Percentiles rank a stretch among this genome's conserved stretches.
phyloP scores from a whole-genome alignment of 192 early-diverging fungal species.

The Umbelopsis sp. region DNA sequence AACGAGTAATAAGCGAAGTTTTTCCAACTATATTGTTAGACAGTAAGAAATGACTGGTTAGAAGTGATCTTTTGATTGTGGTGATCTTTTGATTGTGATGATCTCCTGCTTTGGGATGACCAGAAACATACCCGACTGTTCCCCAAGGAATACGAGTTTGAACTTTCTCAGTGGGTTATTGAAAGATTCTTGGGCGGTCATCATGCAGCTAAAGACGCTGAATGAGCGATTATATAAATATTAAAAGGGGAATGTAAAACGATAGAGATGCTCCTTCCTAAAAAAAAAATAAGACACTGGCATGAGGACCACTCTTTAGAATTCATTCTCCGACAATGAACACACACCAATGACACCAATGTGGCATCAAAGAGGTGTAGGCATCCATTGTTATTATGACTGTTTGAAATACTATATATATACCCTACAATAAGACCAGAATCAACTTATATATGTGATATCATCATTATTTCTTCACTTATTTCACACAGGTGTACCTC shows the following conservation, averaged over 20 bases:
- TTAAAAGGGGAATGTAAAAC: slow-evolving; percentile 11
- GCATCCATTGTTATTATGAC: no score
- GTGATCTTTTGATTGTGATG: slow-evolving; percentile 7
- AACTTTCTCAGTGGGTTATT: slow-evolving; percentile 82
- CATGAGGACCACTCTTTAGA: background rate
- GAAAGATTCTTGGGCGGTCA: slow-evolving; percentile 24
- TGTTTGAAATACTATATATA: no score
- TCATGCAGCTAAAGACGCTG: slow-evolving; percentile 12
- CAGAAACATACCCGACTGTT: slow-evolving; percentile 87
- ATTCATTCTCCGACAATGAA: background rate
- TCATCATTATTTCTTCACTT: no score
- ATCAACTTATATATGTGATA: no score
- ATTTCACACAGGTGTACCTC: no score
- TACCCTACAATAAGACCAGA: no score
- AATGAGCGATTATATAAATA: slow-evolving; percentile 14
- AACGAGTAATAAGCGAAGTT: slow-evolving; percentile 98
- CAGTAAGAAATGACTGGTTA: slow-evolving; percentile 11
- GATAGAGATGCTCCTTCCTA: background rate
- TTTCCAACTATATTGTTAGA: slow-evolving; percentile 80
- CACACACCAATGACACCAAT: background rate
- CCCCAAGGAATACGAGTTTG: slow-evolving; percentile 99
- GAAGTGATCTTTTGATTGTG: slow-evolving; percentile 1
- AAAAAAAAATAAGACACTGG: slow-evolving; percentile 2
- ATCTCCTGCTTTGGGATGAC: background rate
- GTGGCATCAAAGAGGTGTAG: background rate